Percentiles rank a stretch among this genome's conserved stretches.
Evolutionary conservation across 179 eudicot genomes (phyloP).

Genomic region (Camellia oleifera): DNA sequence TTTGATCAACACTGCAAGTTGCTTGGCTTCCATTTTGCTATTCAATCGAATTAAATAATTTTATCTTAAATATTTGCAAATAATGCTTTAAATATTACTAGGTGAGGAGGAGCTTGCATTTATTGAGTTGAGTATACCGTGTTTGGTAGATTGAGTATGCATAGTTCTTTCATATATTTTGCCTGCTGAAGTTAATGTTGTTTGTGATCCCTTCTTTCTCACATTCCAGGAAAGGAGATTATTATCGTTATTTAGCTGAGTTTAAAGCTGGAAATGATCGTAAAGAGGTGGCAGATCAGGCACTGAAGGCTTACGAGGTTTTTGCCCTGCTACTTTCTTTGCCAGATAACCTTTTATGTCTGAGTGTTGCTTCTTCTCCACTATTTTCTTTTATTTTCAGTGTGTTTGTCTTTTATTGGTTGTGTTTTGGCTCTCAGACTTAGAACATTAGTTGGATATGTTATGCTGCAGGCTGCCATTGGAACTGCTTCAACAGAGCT

Average conservation of each 20-base stretch:
- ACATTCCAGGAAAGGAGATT: constrained; percentile 32
- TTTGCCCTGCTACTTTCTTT: constrained; percentile 4
- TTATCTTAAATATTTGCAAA: background rate
- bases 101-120: background rate
- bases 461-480: constrained; percentile 23
- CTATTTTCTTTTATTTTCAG: background rate
- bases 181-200: background rate
- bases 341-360: background rate
- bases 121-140: background rate
- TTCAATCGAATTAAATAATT: background rate
- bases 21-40: background rate
- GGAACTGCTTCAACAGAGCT: constrained; percentile 27
- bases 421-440: background rate
- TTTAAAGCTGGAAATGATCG: constrained; percentile 28
- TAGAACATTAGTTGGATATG: background rate
- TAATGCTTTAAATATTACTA: background rate
- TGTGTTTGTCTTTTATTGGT: constrained; percentile 6
- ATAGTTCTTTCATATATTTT: background rate
- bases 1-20: background rate
- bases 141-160: background rate
- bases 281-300: constrained; percentile 31
- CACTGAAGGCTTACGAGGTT: constrained; percentile 28
- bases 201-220: constrained; percentile 4
- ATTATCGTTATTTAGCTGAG: constrained; percentile 31
- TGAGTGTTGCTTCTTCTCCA: background rate